phyloP scores from a whole-genome alignment of 352 stramenopile genomes.

The Globisporangium nunn region DNA sequence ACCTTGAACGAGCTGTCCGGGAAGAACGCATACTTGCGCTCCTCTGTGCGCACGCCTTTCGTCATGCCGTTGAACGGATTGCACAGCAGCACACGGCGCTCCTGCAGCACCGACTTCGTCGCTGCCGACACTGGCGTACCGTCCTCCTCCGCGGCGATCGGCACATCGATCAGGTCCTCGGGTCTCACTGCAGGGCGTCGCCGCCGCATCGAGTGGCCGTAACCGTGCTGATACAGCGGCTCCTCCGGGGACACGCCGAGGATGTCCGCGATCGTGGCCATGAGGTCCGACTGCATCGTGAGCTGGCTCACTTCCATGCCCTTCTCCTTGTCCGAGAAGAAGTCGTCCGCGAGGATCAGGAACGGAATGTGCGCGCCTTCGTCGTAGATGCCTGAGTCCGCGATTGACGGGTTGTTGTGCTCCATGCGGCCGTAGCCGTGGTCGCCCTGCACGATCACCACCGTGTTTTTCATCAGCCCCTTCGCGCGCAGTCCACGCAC shows the following conservation, averaged over 20 bases:
- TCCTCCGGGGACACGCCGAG: slow-evolving; percentile 40
- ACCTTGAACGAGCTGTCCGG: slow-evolving; percentile 59
- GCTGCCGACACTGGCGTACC: slow-evolving; percentile 11
- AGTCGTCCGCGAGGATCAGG: slow-evolving; percentile 60
- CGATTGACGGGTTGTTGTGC: slow-evolving; percentile 62
- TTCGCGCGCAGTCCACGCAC: slow-evolving; percentile 39
- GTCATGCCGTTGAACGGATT: slow-evolving; percentile 70
- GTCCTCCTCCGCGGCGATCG: not conserved
- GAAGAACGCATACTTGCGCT: slow-evolving; percentile 71
- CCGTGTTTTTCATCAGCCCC: slow-evolving; percentile 63
- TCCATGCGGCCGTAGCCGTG: slow-evolving; percentile 61
- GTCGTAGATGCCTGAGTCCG: slow-evolving; percentile 57
- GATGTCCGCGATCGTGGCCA: slow-evolving; percentile 65
- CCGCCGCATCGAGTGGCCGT: slow-evolving; percentile 70
- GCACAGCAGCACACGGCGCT: slow-evolving; percentile 49
- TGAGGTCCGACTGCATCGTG: slow-evolving; percentile 65
- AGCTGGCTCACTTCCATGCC: slow-evolving; percentile 45
- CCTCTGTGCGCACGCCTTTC: slow-evolving; percentile 55
- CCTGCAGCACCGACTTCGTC: slow-evolving; percentile 14
- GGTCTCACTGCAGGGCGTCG: slow-evolving; percentile 12
- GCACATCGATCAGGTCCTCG: not conserved
- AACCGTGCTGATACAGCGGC: slow-evolving; percentile 53
- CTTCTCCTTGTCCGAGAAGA: slow-evolving; percentile 33
- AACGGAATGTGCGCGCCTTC: slow-evolving; percentile 58
- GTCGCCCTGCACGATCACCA: slow-evolving; percentile 64